Conservation (phyloP, 345 rosid species). For the sweet orange (Citrus sinensis) region DNA sequence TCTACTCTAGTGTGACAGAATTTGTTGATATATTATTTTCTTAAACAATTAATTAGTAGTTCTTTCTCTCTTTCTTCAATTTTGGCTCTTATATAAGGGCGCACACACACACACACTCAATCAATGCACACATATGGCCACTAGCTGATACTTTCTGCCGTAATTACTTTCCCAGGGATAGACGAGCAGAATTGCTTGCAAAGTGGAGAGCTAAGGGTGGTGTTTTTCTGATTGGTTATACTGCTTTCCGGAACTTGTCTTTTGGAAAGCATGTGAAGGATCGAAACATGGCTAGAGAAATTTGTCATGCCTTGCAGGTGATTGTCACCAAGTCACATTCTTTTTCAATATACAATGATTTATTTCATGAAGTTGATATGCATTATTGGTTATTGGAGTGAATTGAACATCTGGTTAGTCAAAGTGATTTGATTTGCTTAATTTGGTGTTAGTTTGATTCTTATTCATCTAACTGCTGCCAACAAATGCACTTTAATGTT, state of each 20-base stretch:
- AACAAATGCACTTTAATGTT: background rate
- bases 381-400: background rate
- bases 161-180: constrained; percentile 55
- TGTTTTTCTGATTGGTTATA: constrained; percentile 81
- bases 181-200: constrained; percentile 67
- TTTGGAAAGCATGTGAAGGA: constrained; percentile 89
- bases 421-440: background rate
- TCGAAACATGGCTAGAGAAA: constrained; percentile 58
- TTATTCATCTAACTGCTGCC: background rate
- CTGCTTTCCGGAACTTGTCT: constrained; percentile 87
- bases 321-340: constrained; percentile 6
- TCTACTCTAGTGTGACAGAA: background rate
- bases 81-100: background rate
- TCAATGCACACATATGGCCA: background rate
- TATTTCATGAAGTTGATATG: background rate
- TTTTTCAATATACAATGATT: background rate
- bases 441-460: background rate
- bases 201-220: constrained; percentile 98
- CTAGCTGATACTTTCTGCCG: constrained; percentile 15
- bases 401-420: background rate
- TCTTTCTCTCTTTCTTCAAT: background rate
- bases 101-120: background rate
- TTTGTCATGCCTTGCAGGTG: constrained; percentile 85
- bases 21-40: background rate
- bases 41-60: background rate